These are phyloP conservation scores for Xerophyta viscosa DNA, from an alignment of 106 monocot genomes.

Conservation along the genomic window DNA sequence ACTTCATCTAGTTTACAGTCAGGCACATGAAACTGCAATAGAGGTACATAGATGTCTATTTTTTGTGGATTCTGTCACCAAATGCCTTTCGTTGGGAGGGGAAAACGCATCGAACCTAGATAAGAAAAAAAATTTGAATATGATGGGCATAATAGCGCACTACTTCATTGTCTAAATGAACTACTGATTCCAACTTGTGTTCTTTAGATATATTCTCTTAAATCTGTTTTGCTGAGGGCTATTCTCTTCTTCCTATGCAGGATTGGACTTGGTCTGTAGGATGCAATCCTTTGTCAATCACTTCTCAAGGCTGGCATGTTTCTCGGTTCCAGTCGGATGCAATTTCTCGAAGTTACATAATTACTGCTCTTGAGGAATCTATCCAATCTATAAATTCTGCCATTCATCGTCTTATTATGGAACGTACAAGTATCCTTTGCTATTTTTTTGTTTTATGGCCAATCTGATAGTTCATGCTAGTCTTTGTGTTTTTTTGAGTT, in stretches of 20 bases:
- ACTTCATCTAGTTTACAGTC: slow-evolving; percentile 89
- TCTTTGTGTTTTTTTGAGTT: no score
- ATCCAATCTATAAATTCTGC: slow-evolving; percentile 73
- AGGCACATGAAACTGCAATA: slow-evolving; percentile 88
- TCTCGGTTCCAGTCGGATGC: slow-evolving; percentile 77
- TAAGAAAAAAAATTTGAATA: no score
- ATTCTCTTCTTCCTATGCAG: slow-evolving; percentile 19
- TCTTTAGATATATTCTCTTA: no score
- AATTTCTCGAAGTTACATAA: slow-evolving; percentile 80
- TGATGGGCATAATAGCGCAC: no score
- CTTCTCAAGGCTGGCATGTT: slow-evolving; percentile 81
- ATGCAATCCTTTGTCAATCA: slow-evolving; percentile 82
- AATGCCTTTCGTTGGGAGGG: no score
- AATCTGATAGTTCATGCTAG: no score
- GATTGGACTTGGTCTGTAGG: slow-evolving; percentile 99
- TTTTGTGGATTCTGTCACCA: neutral
- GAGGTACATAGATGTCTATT: slow-evolving; percentile 47
- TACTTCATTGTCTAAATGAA: no score
- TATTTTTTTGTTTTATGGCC: no score
- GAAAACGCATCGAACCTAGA: no score
- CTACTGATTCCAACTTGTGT: no score
- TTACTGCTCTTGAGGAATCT: slow-evolving; percentile 90
- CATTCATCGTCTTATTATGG: slow-evolving; percentile 59
- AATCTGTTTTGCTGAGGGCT: neutral
- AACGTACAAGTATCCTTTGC: slow-evolving; percentile 90